Percentiles rank a stretch among this genome's conserved stretches.
Evolutionary conservation across 441 rosid genomes (phyloP).

Genomic region (Populus hybrid): DNA sequence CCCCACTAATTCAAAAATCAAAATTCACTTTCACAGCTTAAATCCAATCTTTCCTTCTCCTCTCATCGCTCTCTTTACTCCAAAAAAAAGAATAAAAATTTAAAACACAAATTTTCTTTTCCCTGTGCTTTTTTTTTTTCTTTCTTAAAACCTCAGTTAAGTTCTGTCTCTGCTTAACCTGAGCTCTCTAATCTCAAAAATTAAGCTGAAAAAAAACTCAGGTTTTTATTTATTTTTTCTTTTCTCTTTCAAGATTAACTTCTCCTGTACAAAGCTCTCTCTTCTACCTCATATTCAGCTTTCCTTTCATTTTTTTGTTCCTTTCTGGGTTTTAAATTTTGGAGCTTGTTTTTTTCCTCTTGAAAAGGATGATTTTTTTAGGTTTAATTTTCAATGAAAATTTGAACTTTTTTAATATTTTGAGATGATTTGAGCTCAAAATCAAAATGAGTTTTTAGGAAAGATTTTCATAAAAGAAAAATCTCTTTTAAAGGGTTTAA

Average conservation of each 20-base stretch:
- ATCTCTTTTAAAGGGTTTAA: constrained; percentile 28
- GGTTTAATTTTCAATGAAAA: not conserved
- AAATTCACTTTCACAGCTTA: constrained; percentile 18
- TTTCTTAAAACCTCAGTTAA: constrained; percentile 8
- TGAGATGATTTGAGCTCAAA: constrained; percentile 38
- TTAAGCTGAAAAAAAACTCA: constrained; percentile 19
- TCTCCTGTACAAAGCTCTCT: constrained; percentile 23
- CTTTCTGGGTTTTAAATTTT: constrained; percentile 10
- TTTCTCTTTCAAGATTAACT: constrained; percentile 20
- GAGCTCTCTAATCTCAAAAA: constrained; percentile 31
- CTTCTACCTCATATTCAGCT: constrained; percentile 8
- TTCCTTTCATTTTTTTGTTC: constrained; percentile 14
- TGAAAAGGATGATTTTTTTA: constrained; percentile 4
- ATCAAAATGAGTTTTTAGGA: constrained; percentile 36
- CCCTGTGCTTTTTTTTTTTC: not conserved
- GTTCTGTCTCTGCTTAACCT: constrained; percentile 29
- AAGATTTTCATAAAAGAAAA: constrained; percentile 13
- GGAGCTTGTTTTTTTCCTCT: constrained; percentile 15
- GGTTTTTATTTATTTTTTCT: not conserved
- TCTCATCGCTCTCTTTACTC: constrained; percentile 24
- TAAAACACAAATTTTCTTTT: not conserved
- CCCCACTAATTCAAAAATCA: constrained; percentile 23
- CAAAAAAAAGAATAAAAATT: not conserved
- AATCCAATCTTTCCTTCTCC: constrained; percentile 37
- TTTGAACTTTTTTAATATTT: constrained; percentile 9